Evolutionary conservation across 208 protist genomes (phyloP).

Genomic region (Trypanosoma brucei): DNA sequence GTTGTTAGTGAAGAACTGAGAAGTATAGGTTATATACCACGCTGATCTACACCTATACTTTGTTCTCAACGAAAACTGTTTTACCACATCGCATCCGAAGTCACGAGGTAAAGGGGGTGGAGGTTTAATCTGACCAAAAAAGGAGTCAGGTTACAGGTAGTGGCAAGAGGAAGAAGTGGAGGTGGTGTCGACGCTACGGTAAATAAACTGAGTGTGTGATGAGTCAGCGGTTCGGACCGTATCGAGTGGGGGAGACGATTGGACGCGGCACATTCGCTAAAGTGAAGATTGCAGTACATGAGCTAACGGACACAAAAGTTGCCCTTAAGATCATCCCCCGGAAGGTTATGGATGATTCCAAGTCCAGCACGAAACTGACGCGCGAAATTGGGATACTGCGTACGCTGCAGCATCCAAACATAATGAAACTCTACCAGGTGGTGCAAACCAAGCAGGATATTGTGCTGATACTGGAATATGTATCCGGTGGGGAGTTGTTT

Average conservation of each 20-base stretch:
- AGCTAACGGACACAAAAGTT: conserved; percentile 84
- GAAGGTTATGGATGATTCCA: conserved; percentile 58
- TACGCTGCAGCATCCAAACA: conserved; percentile 96
- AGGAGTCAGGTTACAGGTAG: too few species aligned
- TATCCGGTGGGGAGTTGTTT: conserved; percentile 97
- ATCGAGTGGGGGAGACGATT: conserved; percentile 76
- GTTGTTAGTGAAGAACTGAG: too few species aligned
- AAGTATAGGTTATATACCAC: too few species aligned
- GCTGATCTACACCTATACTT: too few species aligned
- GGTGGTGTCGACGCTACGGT: too few species aligned
- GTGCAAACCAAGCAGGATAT: conserved; percentile 96
- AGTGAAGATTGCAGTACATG: conserved; percentile 93
- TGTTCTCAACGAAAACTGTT: too few species aligned
- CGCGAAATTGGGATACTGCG: conserved; percentile 97
- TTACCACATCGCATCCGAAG: too few species aligned
- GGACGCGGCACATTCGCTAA: conserved; percentile 81
- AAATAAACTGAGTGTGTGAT: conserved; percentile 1
- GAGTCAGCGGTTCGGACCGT: conserved; percentile 78
- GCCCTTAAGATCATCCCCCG: conserved; percentile 79
- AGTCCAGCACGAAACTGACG: conserved; percentile 86
- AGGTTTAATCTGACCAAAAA: too few species aligned
- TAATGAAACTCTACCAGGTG: conserved; percentile 96
- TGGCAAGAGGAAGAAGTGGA: too few species aligned
- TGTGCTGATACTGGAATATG: conserved; percentile 98
- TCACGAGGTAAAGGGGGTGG: too few species aligned